Conservation (phyloP, 2,329 filamentous ascomycete species). For the Pseudogymnoascus sp. region DNA sequence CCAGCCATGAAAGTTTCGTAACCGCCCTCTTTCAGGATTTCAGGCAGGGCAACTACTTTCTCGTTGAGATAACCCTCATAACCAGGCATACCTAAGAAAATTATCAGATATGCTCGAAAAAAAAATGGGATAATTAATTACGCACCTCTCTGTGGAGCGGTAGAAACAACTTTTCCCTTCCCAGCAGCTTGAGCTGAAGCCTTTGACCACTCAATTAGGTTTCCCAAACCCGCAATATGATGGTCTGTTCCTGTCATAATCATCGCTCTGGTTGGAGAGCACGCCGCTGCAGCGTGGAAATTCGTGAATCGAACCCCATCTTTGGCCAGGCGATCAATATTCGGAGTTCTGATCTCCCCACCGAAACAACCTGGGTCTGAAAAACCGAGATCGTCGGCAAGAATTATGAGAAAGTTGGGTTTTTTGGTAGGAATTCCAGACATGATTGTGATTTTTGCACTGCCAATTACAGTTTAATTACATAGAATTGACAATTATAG, state of each 20-base stretch:
- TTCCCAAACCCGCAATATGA: conserved; percentile 43
- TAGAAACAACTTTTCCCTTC: conserved; percentile 18
- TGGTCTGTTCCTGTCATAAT: conserved; percentile 53
- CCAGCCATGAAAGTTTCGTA: conserved; percentile 50
- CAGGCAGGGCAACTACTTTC: conserved; percentile 44
- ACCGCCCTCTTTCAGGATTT: conserved; percentile 45
- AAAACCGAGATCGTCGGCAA: conserved; percentile 41
- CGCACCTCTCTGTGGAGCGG: conserved; percentile 1
- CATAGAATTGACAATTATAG: neutral
- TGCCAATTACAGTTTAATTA: neutral
- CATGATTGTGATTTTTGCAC: neutral
- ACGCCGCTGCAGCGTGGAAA: conserved; percentile 54
- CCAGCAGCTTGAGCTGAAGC: conserved; percentile 33
- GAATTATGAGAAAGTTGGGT: conserved; percentile 41
- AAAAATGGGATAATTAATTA: neutral
- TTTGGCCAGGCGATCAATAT: conserved; percentile 46
- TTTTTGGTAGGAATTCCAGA: conserved; percentile 14
- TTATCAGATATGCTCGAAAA: conserved; percentile 34
- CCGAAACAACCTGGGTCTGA: conserved; percentile 47
- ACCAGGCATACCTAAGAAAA: conserved; percentile 44
- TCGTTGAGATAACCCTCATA: conserved; percentile 53
- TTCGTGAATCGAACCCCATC: conserved; percentile 51
- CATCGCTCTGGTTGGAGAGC: conserved; percentile 55
- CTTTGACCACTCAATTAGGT: conserved; percentile 32
- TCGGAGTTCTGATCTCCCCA: conserved; percentile 53